phyloP scores from a whole-genome alignment of 495 filamentous ascomycete genomes.

The Neurospora discreta region DNA sequence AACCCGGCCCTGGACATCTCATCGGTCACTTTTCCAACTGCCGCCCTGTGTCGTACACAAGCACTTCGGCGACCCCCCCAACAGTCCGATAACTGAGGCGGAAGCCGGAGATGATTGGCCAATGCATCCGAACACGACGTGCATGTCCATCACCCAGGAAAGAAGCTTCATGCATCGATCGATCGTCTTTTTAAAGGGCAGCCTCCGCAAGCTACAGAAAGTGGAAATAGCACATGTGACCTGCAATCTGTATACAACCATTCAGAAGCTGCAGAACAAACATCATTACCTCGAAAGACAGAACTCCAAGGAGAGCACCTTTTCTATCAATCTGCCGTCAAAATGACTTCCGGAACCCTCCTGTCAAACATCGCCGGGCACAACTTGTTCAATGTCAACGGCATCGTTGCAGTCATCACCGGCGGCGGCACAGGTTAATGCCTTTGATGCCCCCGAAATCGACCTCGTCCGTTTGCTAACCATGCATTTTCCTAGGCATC shows the following conservation, averaged over 20 bases:
- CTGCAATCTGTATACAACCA: not conserved
- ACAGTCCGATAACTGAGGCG: not conserved
- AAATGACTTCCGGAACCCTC: not conserved
- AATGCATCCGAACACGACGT: not conserved
- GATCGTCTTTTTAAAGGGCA: not conserved
- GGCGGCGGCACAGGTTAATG: conserved; percentile 45
- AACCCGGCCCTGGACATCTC: not conserved
- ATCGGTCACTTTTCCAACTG: not conserved
- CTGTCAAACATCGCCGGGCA: conserved; percentile 5
- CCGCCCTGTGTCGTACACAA: not conserved
- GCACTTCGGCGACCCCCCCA: not conserved
- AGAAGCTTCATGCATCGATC: not conserved
- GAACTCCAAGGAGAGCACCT: not conserved
- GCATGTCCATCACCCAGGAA: not conserved
- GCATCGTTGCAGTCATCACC: conserved; percentile 51
- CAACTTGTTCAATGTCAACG: conserved; percentile 43
- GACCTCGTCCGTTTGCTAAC: not conserved
- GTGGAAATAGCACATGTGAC: not conserved
- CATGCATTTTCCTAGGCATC: conserved; percentile 36
- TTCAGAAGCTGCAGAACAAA: not conserved
- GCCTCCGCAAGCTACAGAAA: not conserved
- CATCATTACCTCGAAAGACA: not conserved
- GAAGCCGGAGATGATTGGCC: not conserved
- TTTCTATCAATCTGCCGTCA: not conserved
- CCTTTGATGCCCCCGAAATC: not conserved